These are phyloP conservation scores for Nannochloris sp. DNA, from an alignment of 139 green algal species.

Conservation along the genomic window DNA sequence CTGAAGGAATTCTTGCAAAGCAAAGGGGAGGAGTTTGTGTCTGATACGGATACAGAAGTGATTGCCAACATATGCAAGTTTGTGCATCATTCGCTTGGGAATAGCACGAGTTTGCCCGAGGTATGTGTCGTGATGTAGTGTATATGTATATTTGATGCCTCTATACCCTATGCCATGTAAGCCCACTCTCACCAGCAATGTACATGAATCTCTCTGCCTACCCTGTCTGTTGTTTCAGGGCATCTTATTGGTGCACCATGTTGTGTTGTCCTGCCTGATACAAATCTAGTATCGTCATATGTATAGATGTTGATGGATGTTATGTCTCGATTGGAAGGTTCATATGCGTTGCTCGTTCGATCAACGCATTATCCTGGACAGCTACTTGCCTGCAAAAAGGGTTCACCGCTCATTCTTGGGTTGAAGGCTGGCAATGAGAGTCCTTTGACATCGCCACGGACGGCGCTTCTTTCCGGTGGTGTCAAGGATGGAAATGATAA, in stretches of 20 bases:
- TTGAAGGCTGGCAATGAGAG: conserved; percentile 37
- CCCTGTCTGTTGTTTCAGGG: too few relatives aligned
- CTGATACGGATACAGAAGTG: conserved; percentile 98
- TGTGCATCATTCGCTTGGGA: conserved; percentile 59
- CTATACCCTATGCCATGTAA: too few relatives aligned
- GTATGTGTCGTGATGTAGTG: conserved; percentile 18
- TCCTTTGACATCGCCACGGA: background rate
- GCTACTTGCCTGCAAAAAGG: conserved; percentile 92
- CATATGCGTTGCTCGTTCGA: conserved; percentile 96
- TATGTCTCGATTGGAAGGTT: conserved; percentile 90
- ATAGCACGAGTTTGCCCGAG: conserved; percentile 59
- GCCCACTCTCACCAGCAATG: background rate
- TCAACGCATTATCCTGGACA: conserved; percentile 89
- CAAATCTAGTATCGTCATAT: too few relatives aligned
- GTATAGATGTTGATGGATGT: conserved; percentile 92
- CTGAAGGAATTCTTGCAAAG: conserved; percentile 81
- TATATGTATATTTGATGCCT: conserved; percentile 8
- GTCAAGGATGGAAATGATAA: background rate
- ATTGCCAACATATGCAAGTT: conserved; percentile 97
- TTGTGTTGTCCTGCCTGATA: too few relatives aligned
- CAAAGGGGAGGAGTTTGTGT: conserved; percentile 84
- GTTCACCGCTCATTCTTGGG: conserved; percentile 86
- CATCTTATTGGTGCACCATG: too few relatives aligned
- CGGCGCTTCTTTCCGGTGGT: background rate
- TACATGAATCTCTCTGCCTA: too few relatives aligned